phyloP scores from a whole-genome alignment of 1,284 basidiomycete genomes.

The Mycosarcoma maydis region DNA sequence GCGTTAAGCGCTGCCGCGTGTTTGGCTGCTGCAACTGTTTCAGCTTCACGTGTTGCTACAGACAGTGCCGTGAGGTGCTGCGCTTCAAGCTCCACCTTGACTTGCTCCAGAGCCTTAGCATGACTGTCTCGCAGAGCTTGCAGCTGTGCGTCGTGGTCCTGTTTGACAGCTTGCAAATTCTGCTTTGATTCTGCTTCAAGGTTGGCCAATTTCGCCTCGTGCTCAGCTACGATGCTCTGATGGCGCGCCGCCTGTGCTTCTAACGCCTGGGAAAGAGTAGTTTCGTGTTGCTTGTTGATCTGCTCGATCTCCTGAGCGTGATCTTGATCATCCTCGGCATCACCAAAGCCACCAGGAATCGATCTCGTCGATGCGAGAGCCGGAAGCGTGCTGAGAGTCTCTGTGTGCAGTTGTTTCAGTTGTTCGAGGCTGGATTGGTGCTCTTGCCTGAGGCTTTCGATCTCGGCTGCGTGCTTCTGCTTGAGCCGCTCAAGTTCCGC shows the following conservation, averaged over 20 bases:
- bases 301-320: conserved; percentile 24
- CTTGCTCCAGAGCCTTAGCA: conserved; percentile 11
- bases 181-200: conserved; percentile 15
- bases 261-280: conserved; percentile 19
- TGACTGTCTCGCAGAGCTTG: conserved; percentile 18
- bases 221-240: conserved; percentile 17
- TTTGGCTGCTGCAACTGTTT: conserved; percentile 9
- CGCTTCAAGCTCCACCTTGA: conserved; percentile 37
- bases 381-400: conserved; percentile 22
- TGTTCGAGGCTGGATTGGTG: conserved; percentile 27
- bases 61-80: conserved; percentile 38
- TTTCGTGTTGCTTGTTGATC: conserved; percentile 29
- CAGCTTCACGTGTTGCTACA: conserved; percentile 22
- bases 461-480: conserved; percentile 21
- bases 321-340: conserved; percentile 16
- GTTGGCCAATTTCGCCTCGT: conserved; percentile 15
- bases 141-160: conserved; percentile 16
- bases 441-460: conserved; percentile 24
- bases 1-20: conserved; percentile 16
- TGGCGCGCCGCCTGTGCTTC: conserved; percentile 35
- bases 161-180: background rate
- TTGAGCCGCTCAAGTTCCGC: conserved; percentile 19
- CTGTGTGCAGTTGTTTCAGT: conserved; percentile 34
- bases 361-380: background rate
- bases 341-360: conserved; percentile 12